Percentiles rank a stretch among this genome's conserved stretches.
phyloP scores from a whole-genome alignment of 169 alveolate species.

The Cryptosporidium tyzzeri region DNA sequence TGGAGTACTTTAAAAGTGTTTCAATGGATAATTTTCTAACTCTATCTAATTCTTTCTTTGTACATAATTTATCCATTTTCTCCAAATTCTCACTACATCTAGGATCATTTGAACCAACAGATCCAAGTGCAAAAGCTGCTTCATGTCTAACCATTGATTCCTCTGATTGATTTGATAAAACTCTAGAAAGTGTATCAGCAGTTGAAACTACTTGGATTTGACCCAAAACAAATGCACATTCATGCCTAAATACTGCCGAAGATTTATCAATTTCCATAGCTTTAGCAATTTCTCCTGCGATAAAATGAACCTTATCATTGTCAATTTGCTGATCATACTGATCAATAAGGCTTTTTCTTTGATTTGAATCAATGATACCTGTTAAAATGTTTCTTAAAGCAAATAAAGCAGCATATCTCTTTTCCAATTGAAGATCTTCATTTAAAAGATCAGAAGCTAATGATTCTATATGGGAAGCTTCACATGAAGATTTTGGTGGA shows the following conservation, averaged over 20 bases:
- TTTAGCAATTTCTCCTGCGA: conserved; percentile 80
- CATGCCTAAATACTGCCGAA: conserved; percentile 91
- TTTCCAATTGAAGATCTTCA: conserved; percentile 69
- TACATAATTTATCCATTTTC: background rate
- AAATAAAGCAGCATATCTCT: conserved; percentile 83
- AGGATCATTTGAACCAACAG: conserved; percentile 84
- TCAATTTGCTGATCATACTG: background rate
- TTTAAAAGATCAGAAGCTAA: conserved; percentile 68
- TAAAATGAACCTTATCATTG: conserved; percentile 13
- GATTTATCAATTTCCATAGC: conserved; percentile 84
- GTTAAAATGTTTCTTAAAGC: conserved; percentile 81
- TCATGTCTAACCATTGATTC: conserved; percentile 93
- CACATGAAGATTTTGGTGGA: conserved; percentile 59
- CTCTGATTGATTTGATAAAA: conserved; percentile 78
- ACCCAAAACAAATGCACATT: conserved; percentile 93
- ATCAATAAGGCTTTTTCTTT: conserved; percentile 68
- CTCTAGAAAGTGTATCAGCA: conserved; percentile 82
- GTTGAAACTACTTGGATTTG: conserved; percentile 86
- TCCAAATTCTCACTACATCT: background rate
- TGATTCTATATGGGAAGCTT: conserved; percentile 25
- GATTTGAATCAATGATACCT: conserved; percentile 48
- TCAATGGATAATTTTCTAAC: conserved; percentile 59
- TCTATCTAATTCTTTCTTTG: background rate
- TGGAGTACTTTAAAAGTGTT: conserved; percentile 76
- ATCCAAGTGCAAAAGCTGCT: conserved; percentile 93